Evolutionary conservation across 192 early-diverging fungal genomes (phyloP).

Genomic region (Haplosporangium gracile): DNA sequence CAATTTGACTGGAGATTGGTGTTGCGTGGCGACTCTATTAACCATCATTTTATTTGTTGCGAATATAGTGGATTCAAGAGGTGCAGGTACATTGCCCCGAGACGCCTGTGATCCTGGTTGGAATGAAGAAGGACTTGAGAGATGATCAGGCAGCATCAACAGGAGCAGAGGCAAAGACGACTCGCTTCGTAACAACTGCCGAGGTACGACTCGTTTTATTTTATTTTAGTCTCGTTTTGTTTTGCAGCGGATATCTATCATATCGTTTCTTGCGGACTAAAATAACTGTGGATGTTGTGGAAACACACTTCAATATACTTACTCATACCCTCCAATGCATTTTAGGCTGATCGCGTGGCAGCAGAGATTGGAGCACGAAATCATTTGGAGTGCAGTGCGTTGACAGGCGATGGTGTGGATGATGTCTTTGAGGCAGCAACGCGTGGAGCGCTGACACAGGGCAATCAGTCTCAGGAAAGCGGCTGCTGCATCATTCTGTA

Average conservation of each 20-base stretch:
- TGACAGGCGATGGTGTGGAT: conserved; percentile 75
- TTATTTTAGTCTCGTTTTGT: neutral
- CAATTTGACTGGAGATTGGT: neutral
- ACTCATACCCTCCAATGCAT: neutral
- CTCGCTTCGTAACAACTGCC: conserved; percentile 77
- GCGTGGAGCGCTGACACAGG: conserved; percentile 58
- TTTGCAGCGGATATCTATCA: neutral
- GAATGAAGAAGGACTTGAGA: conserved; percentile 92
- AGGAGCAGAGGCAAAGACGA: conserved; percentile 74
- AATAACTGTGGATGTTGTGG: neutral
- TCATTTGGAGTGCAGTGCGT: conserved; percentile 89
- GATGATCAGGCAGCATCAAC: conserved; percentile 78
- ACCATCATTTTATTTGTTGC: neutral
- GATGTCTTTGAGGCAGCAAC: conserved; percentile 69
- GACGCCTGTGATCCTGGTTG: conserved; percentile 88
- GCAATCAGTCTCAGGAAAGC: conserved; percentile 48
- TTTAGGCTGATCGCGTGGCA: conserved; percentile 76
- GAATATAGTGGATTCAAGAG: conserved; percentile 86
- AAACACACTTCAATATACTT: neutral
- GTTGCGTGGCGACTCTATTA: neutral
- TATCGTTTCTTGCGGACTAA: neutral
- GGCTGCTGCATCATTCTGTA: conserved; percentile 53
- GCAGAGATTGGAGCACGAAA: conserved; percentile 79
- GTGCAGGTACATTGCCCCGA: conserved; percentile 85
- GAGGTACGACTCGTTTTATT: conserved; percentile 61